A percentile compares a stretch with the other conserved stretches of the same genome.
Evolutionary conservation across 2,329 filamentous ascomycete genomes (phyloP).

Genomic region (Eutypa lata): DNA sequence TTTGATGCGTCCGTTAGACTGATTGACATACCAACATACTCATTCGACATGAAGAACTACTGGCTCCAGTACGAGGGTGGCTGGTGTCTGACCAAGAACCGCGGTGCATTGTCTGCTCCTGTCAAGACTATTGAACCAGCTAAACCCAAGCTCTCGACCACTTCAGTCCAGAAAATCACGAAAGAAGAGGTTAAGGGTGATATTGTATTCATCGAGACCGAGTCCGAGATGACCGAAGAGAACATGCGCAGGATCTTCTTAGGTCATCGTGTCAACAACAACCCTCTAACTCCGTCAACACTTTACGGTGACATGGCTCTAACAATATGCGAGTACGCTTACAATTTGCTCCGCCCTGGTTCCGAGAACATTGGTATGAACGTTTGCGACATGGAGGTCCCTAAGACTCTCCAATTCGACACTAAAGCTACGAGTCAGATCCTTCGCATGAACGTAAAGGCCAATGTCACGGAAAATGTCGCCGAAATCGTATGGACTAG

Average conservation of each 20-base stretch:
- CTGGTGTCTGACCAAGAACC: conserved; percentile 66
- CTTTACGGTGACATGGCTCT: conserved; percentile 48
- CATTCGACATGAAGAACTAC: conserved; percentile 69
- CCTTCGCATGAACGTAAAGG: conserved; percentile 58
- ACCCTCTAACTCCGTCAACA: conserved; percentile 61
- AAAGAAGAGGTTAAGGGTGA: conserved; percentile 61
- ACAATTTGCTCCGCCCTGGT: conserved; percentile 59
- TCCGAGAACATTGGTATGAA: conserved; percentile 57
- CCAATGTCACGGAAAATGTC: conserved; percentile 51
- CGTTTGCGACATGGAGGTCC: conserved; percentile 64
- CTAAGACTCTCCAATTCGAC: conserved; percentile 64
- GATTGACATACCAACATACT: conserved; percentile 64
- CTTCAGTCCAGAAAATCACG: conserved; percentile 62
- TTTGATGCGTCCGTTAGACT: conserved; percentile 57
- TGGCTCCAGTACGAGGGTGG: conserved; percentile 62
- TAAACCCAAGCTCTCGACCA: conserved; percentile 59
- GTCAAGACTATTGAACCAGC: conserved; percentile 25
- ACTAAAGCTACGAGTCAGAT: conserved; percentile 49
- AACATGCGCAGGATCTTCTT: conserved; percentile 60
- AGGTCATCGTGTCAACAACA: conserved; percentile 67
- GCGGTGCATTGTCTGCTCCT: conserved; percentile 47
- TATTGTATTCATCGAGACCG: conserved; percentile 57
- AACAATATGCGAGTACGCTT: conserved; percentile 64
- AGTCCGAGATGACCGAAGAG: conserved; percentile 63
- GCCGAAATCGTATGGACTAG: conserved; percentile 58